Base-by-base conservation (phyloP, 768 basidiomycete genomes). In the Lactarius sp. region DNA sequence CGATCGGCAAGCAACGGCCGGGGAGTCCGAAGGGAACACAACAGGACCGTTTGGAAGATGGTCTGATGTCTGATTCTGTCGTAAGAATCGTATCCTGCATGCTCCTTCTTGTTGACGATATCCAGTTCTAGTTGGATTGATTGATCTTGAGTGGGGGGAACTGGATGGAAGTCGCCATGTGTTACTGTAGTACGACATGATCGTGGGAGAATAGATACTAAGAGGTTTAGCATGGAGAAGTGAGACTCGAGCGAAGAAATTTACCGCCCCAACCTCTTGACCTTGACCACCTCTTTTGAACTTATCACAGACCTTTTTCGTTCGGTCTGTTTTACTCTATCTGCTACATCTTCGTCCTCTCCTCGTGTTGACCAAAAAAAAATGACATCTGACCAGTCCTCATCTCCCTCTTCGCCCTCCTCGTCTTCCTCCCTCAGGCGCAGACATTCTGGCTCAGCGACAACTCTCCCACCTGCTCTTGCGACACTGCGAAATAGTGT, bases 361-460 rank as follows among this genome's bases (percentile, higher is more conserved):
- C 18, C 5, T 49, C 9, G 5, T 31, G 1, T 53, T 54, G 12
- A 10, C 8, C 44, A 52, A 52, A 46, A 37, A 39, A 37, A 39
- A n/a, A 64, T 65, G 64, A 36, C 59, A 5, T 51, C 64, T 31
- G 64, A 67, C 41, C 65, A 34, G 10, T 52, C 54, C 6, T 44
- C 56, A 2, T 50, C 61, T 7, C 52, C 66, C 34, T 14, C 42
- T 2, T 46, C 64, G 27, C 27, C 27, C 27, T 27, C 27, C 4
- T 47, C 46, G n/a, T 7, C 61, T n/a, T 47, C 57, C 51, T 61
- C 57, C n/a, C 61, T 57, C 52, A 82, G 79, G 56, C 81, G 88
- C 66, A 83, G 88, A 56, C 86, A 88, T 72, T 87, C 87, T 36
- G 81, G 82, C 53, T 83, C 83, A 13, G 72, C 70, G 13, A 78